Base-by-base conservation (phyloP, 192 early-diverging fungal species). In the Entomortierella chlamydospora region DNA sequence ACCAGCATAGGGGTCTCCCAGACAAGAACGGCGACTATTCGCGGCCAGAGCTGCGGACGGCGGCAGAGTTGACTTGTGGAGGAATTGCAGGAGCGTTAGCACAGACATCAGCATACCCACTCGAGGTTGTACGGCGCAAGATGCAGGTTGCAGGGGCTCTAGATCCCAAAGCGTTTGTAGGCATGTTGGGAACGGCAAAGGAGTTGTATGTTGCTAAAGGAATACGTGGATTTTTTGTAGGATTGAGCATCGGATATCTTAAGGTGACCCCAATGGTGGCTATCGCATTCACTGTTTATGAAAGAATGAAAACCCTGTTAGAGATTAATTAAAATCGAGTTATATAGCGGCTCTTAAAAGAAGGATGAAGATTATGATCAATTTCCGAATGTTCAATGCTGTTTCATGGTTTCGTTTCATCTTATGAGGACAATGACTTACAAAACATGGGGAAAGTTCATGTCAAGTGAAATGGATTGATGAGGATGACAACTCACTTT, bases 181-280 rank as follows among this genome's bases (percentile, higher is more conserved):
- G 86, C 17, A 85, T 92, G 20, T 67, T 63, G 58, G 82, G 88
- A 30, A 93, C 92, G 18, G 85, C 87, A 2, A 78, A 76, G 41
- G 82, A 82, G 5, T 93, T 99, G 57, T 94, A 89, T 82, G 42
- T 57, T 26, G 70, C 73, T 42, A 86, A 87, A 28, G 96, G 96
- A 29, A 81, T 87, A 52, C 86, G 89, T 23, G 97, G 97, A 2
- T 97, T 98, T 83, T 99, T 92, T 87, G 95, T 99, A 12, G 97
- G 97, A 17, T 83, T 99, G 47, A 95, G 91, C 23, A 99, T 99
- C 77, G 97, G 97, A 47, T 99, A 95, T 76, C 81, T 99, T 70
- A 99, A 99, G 81, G 92, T 99, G 0, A 89, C 90, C 31, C 97
- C 97, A 2, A 97, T 99, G 96, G 90, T 90, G 58, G 95, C 94